Evolutionary conservation across 768 basidiomycete genomes (phyloP).

Genomic region (Russula abietina): DNA sequence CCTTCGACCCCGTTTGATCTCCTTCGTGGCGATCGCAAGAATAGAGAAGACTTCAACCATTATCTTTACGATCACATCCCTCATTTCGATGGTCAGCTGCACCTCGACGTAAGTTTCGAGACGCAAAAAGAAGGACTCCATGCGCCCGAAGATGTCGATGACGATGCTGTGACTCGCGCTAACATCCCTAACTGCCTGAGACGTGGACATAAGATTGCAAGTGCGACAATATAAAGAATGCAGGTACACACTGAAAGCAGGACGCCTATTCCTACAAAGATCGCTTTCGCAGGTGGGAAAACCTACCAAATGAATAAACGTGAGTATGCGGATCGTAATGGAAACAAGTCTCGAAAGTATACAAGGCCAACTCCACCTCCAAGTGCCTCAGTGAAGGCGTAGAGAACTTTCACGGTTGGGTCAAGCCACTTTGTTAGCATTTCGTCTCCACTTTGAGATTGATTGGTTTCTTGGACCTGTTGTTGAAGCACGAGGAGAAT

Average conservation of each 20-base stretch:
- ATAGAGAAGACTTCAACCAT: slow-evolving; percentile 1
- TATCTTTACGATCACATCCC: background rate
- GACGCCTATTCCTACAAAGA: background rate
- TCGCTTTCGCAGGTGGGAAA: background rate
- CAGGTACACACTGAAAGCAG: background rate
- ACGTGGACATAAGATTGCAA: background rate
- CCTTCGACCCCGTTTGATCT: background rate
- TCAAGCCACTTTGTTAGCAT: background rate
- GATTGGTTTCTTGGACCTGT: background rate
- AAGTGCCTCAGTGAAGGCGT: background rate
- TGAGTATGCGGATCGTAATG: background rate
- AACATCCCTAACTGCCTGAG: background rate
- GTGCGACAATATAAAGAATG: too few species aligned
- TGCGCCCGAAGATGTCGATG: background rate
- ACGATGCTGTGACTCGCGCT: background rate
- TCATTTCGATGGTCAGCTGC: background rate
- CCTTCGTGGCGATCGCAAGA: background rate
- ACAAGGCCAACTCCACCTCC: background rate
- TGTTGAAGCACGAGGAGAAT: background rate
- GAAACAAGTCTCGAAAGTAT: background rate
- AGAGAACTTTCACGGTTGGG: background rate
- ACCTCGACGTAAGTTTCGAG: background rate
- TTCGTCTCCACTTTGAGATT: background rate
- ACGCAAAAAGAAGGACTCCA: background rate
- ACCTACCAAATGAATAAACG: background rate